Conservation (phyloP, 148 eudicot genomes). For the Gaultheria prostrata region DNA sequence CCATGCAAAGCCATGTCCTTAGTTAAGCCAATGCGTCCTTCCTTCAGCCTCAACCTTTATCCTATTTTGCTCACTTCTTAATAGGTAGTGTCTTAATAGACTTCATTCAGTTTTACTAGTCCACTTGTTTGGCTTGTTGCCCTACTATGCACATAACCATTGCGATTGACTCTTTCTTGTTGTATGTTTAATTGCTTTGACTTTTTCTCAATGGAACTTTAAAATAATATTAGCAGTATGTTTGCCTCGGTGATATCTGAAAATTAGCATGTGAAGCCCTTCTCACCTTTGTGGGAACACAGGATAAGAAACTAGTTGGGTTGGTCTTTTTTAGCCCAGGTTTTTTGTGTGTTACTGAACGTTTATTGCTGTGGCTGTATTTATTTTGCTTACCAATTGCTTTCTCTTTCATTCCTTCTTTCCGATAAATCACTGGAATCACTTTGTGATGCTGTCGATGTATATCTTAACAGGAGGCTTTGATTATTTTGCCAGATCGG, state of each 20-base stretch:
- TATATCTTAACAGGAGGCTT: conserved; percentile 55
- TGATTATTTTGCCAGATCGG: conserved; percentile 46
- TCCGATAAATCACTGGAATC: conserved; percentile 9
- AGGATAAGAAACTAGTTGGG: not conserved
- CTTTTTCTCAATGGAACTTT: not conserved
- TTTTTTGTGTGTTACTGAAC: not conserved
- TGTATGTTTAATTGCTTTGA: not conserved
- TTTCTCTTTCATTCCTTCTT: not conserved
- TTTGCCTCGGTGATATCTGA: not conserved
- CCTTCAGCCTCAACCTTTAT: not conserved
- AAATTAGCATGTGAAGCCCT: not conserved
- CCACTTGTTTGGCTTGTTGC: not conserved
- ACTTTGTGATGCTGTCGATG: conserved; percentile 19
- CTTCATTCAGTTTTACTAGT: not conserved
- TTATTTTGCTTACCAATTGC: not conserved
- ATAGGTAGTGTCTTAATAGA: not conserved
- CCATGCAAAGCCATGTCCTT: not conserved
- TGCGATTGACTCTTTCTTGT: not conserved
- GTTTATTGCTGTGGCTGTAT: not conserved
- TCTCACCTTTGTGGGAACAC: not conserved
- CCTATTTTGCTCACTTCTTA: not conserved
- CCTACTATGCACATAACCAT: not conserved
- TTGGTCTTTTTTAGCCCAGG: not conserved
- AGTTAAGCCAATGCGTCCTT: not conserved
- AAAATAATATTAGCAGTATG: not conserved